These are phyloP conservation scores for Talaromyces pinophilus DNA, from an alignment of 2,329 filamentous ascomycete species.

Conservation along the genomic window DNA sequence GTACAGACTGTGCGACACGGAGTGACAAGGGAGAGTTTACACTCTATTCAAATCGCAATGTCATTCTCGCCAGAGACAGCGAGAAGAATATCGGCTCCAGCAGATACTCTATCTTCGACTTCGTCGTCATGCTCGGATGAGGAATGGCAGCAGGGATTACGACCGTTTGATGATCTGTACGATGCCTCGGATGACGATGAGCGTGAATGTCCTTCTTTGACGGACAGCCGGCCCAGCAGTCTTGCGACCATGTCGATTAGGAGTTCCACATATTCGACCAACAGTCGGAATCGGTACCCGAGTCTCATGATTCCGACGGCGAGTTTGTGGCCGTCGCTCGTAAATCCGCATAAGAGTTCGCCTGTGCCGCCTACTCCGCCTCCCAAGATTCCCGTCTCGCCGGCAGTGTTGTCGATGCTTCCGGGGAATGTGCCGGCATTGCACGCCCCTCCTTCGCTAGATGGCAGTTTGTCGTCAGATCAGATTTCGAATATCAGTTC, in stretches of 20 bases:
- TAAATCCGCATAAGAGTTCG: slow-evolving; percentile 54
- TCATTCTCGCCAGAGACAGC: slow-evolving; percentile 23
- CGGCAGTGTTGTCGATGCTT: slow-evolving; percentile 71
- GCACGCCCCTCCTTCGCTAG: slow-evolving; percentile 82
- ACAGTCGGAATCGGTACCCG: slow-evolving; percentile 55
- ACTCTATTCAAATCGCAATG: slow-evolving; percentile 27
- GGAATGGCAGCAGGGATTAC: slow-evolving; percentile 66
- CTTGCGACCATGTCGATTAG: slow-evolving; percentile 47
- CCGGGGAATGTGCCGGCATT: slow-evolving; percentile 69
- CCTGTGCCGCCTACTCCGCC: slow-evolving; percentile 52
- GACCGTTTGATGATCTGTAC: slow-evolving; percentile 83
- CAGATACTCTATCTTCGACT: slow-evolving; percentile 32
- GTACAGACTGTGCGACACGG: slow-evolving; percentile 34
- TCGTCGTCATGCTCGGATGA: slow-evolving; percentile 50
- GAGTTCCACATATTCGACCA: slow-evolving; percentile 39
- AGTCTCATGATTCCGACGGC: slow-evolving; percentile 61
- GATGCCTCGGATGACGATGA: slow-evolving; percentile 80
- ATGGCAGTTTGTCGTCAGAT: slow-evolving; percentile 85
- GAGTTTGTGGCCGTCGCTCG: slow-evolving; percentile 57
- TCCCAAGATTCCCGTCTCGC: slow-evolving; percentile 69
- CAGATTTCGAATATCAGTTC: slow-evolving; percentile 81
- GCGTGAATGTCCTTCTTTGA: slow-evolving; percentile 56
- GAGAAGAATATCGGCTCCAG: slow-evolving; percentile 34
- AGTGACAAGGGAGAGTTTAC: slow-evolving; percentile 22
- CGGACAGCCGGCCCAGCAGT: slow-evolving; percentile 52